A percentile compares a stretch with the other conserved stretches of the same genome.
Evolutionary conservation across 148 eudicot genomes (phyloP).

Genomic region (Mesembryanthemum crystallinum): DNA sequence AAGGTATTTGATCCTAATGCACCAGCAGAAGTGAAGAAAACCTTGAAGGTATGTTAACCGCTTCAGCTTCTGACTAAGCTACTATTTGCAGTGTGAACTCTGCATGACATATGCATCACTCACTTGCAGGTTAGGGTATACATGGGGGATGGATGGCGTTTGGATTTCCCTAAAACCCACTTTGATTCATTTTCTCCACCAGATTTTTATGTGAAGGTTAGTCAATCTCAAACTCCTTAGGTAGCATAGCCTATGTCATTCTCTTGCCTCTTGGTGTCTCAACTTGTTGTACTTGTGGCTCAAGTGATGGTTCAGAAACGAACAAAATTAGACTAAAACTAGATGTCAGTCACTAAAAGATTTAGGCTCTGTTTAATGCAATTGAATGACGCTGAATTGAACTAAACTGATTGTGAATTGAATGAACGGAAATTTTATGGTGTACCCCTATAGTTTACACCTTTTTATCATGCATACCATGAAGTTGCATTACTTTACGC

Average conservation of each 20-base stretch:
- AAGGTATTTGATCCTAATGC: conserved; percentile 66
- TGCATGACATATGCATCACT: background rate
- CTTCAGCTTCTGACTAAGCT: background rate
- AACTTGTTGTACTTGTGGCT: background rate
- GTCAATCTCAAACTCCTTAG: too few relatives aligned
- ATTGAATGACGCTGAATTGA: too few relatives aligned
- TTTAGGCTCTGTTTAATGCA: too few relatives aligned
- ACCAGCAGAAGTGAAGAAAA: conserved; percentile 44
- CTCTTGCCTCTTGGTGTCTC: background rate
- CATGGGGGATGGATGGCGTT: conserved; percentile 84
- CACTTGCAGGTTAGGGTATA: conserved; percentile 56
- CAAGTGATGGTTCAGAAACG: background rate
- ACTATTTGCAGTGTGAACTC: conserved; percentile 2
- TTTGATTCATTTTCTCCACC: conserved; percentile 84
- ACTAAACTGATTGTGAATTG: too few relatives aligned
- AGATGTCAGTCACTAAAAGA: background rate
- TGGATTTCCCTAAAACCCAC: conserved; percentile 71
- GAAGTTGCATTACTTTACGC: too few relatives aligned
- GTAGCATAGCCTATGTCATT: too few relatives aligned
- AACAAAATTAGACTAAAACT: background rate
- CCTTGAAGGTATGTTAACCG: conserved; percentile 44
- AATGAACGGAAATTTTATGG: too few relatives aligned
- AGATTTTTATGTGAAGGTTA: conserved; percentile 80
- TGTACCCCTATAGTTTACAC: too few relatives aligned
- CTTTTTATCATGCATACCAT: too few relatives aligned